These are phyloP conservation scores for Rosa chinensis DNA, from an alignment of 306 rosid species.

Conservation along the genomic window DNA sequence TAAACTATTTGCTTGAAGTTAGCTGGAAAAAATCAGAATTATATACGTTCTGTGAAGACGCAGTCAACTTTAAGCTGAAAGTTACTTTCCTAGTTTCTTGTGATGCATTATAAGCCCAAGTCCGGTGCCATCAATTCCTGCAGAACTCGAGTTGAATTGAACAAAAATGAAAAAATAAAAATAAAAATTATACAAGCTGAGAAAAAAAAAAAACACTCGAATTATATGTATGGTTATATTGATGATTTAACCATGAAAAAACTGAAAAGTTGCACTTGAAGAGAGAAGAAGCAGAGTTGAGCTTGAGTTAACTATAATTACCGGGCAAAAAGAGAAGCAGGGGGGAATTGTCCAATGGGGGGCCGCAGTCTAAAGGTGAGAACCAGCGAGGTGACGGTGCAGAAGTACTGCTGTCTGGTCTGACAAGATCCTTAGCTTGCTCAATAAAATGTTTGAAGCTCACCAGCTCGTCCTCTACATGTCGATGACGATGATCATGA, in stretches of 20 bases:
- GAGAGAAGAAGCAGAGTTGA: neutral
- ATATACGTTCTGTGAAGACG: neutral
- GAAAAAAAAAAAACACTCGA: neutral
- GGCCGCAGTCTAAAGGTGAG: conserved; percentile 64
- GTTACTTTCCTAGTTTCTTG: conserved; percentile 64
- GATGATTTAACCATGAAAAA: too few relatives aligned
- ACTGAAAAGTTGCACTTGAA: neutral
- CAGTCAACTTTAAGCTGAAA: conserved; percentile 10
- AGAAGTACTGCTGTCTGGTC: conserved; percentile 27
- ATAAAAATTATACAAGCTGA: neutral
- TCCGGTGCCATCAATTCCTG: conserved; percentile 85
- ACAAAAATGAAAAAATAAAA: too few relatives aligned
- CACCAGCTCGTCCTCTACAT: neutral
- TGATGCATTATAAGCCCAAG: conserved; percentile 78
- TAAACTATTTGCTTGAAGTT: too few relatives aligned
- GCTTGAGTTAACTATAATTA: neutral
- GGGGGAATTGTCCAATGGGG: conserved; percentile 51
- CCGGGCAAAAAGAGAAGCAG: conserved; percentile 82
- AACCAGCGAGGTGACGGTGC: conserved; percentile 84
- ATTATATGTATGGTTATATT: too few relatives aligned
- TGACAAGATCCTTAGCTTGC: conserved; percentile 46
- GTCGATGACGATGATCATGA: neutral
- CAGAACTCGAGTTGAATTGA: neutral
- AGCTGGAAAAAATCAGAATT: neutral
- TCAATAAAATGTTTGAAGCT: conserved; percentile 47